These are phyloP conservation scores for Wallacemonas rigidus DNA, from an alignment of 208 protist genomes.

Conservation along the genomic window DNA sequence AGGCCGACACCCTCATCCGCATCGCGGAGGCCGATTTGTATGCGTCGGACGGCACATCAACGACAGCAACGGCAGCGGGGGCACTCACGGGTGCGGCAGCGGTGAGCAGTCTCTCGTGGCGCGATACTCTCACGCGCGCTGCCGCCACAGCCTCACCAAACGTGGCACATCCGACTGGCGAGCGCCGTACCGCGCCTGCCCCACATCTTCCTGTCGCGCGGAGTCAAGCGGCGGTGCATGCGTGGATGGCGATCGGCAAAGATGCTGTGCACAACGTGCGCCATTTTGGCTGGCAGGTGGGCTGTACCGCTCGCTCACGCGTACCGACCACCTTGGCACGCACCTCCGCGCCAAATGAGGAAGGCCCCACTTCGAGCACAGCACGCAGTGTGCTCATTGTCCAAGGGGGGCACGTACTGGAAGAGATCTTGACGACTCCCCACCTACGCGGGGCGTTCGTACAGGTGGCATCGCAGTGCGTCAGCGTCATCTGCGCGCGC, in stretches of 20 bases:
- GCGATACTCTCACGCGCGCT: neutral
- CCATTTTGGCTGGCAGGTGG: neutral
- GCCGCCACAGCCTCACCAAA: no score
- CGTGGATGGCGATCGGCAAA: neutral
- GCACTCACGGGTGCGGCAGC: neutral
- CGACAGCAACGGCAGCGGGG: neutral
- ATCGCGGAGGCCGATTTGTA: conserved; percentile 31
- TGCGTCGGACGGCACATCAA: neutral
- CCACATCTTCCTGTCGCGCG: no score
- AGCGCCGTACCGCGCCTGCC: no score
- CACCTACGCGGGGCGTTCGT: conserved; percentile 46
- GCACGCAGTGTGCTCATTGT: conserved; percentile 43
- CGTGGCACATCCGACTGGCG: no score
- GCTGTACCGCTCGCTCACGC: neutral
- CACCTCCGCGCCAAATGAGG: neutral
- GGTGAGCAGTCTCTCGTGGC: neutral
- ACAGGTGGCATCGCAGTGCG: conserved; percentile 54
- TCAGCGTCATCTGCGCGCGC: conserved; percentile 94
- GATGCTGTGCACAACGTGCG: conserved; percentile 11
- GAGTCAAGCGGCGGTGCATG: neutral
- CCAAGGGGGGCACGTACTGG: conserved; percentile 65
- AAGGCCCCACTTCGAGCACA: neutral
- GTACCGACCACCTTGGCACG: conserved; percentile 7
- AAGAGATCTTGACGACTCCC: conserved; percentile 62
- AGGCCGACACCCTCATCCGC: conserved; percentile 51